A percentile compares a stretch with the other conserved stretches of the same genome.
These are phyloP conservation scores for Aspergillus ruber DNA, from an alignment of 2,329 filamentous ascomycete genomes.

Conservation along the genomic window DNA sequence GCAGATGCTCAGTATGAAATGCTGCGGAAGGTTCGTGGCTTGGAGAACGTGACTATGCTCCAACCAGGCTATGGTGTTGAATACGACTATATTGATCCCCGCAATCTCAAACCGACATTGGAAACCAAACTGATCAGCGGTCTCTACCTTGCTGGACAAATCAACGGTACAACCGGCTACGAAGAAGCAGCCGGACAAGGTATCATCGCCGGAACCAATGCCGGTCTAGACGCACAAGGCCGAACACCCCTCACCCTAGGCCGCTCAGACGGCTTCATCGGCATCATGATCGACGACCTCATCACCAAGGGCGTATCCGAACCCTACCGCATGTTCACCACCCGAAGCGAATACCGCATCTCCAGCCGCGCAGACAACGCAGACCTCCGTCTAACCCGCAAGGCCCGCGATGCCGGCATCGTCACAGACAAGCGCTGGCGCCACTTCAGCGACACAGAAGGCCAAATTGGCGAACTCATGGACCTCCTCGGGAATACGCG, in stretches of 20 bases:
- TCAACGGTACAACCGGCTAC: slow-evolving; percentile 97
- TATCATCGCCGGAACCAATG: slow-evolving; percentile 87
- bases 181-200: slow-evolving; percentile 96
- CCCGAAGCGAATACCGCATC: slow-evolving; percentile 91
- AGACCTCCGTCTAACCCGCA: slow-evolving; percentile 73
- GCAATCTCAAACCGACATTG: slow-evolving; percentile 76
- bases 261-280: slow-evolving; percentile 88
- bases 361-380: slow-evolving; percentile 89
- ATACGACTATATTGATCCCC: slow-evolving; percentile 96
- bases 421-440: slow-evolving; percentile 74
- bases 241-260: slow-evolving; percentile 62
- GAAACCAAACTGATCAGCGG: slow-evolving; percentile 90
- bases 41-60: slow-evolving; percentile 85
- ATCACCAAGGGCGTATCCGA: slow-evolving; percentile 95
- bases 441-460: slow-evolving; percentile 58
- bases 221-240: slow-evolving; percentile 68
- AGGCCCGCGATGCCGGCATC: slow-evolving; percentile 69
- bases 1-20: slow-evolving; percentile 77
- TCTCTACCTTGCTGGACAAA: slow-evolving; percentile 88
- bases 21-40: slow-evolving; percentile 77
- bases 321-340: slow-evolving; percentile 97
- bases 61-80: slow-evolving; percentile 96
- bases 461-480: slow-evolving; percentile 62
- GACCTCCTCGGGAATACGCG: slow-evolving; percentile 52
- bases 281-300: slow-evolving; percentile 97